phyloP scores from a whole-genome alignment of 331 rosid species.

The Acacia concinna region DNA sequence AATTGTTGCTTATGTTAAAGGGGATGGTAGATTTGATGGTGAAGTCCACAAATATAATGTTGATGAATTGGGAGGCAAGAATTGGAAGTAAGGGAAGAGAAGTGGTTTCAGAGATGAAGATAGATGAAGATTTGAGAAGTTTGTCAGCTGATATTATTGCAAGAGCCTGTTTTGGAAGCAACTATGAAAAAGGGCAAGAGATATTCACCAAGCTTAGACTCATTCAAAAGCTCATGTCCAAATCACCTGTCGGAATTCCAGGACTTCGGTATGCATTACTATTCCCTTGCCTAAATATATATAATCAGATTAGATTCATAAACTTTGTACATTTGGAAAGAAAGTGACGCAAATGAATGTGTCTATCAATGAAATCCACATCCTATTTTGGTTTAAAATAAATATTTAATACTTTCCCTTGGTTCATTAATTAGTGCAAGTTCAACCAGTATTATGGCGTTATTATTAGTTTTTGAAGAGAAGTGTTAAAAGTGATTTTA shows the following conservation, averaged over 20 bases:
- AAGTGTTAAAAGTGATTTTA: too few relatives aligned
- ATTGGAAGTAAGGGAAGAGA: conserved; percentile 50
- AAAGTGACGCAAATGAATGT: background rate
- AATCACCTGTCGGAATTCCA: conserved; percentile 50
- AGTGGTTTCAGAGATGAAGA: conserved; percentile 40
- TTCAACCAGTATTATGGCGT: too few relatives aligned
- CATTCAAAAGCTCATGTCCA: conserved; percentile 55
- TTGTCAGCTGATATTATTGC: conserved; percentile 35
- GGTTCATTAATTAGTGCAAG: background rate
- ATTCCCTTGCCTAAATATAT: background rate
- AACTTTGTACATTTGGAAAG: background rate
- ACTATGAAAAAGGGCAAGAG: conserved; percentile 58
- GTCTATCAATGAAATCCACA: background rate
- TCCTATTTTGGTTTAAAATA: background rate
- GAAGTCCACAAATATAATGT: conserved; percentile 45
- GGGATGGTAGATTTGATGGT: conserved; percentile 63
- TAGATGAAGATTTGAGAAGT: conserved; percentile 57
- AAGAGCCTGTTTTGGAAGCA: conserved; percentile 74
- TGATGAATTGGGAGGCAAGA: conserved; percentile 56
- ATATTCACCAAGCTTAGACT: conserved; percentile 36
- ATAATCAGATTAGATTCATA: background rate
- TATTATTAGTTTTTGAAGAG: too few relatives aligned
- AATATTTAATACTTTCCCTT: background rate
- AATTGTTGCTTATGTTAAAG: conserved; percentile 32
- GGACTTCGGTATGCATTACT: conserved; percentile 48